phyloP scores from a whole-genome alignment of 1,284 basidiomycete genomes.

The Pseudozyma hubeiensis region DNA sequence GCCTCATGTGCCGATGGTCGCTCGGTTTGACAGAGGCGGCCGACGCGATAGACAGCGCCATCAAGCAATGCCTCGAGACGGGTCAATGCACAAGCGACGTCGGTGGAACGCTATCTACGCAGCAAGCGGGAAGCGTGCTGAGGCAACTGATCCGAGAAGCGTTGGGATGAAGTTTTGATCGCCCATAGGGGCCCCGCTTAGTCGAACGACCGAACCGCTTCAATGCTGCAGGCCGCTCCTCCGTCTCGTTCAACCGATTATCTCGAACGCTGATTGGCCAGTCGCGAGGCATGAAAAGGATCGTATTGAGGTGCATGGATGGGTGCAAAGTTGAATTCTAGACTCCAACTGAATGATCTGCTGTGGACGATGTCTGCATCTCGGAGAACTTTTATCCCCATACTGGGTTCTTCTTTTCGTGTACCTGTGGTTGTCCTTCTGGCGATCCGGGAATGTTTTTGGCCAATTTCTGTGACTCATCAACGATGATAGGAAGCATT shows the following conservation, averaged over 20 bases:
- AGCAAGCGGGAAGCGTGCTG: conserved; percentile 78
- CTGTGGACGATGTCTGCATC: not conserved
- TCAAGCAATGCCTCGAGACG: conserved; percentile 85
- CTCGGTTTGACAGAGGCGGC: conserved; percentile 82
- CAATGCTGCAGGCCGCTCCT: too few species aligned
- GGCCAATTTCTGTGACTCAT: conserved; percentile 78
- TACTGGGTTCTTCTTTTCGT: conserved; percentile 88
- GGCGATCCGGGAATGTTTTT: conserved; percentile 94
- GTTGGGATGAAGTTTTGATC: conserved; percentile 72
- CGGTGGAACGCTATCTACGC: conserved; percentile 81
- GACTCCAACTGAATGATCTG: not conserved
- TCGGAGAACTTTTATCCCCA: conserved; percentile 65
- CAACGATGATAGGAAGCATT: conserved; percentile 63
- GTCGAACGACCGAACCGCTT: too few species aligned
- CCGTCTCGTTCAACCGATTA: not conserved
- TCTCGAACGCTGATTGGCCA: not conserved
- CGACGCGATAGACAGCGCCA: conserved; percentile 84
- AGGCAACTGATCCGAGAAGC: conserved; percentile 77
- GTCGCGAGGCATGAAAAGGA: too few species aligned
- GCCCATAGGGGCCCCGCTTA: not conserved
- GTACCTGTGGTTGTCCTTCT: conserved; percentile 83
- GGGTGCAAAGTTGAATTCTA: conserved; percentile 18
- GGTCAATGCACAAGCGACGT: conserved; percentile 88
- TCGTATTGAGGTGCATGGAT: conserved; percentile 3
- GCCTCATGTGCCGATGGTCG: conserved; percentile 93